These are phyloP conservation scores for Geranomyces michiganensis DNA, from an alignment of 192 early-diverging fungal genomes.

Conservation along the genomic window DNA sequence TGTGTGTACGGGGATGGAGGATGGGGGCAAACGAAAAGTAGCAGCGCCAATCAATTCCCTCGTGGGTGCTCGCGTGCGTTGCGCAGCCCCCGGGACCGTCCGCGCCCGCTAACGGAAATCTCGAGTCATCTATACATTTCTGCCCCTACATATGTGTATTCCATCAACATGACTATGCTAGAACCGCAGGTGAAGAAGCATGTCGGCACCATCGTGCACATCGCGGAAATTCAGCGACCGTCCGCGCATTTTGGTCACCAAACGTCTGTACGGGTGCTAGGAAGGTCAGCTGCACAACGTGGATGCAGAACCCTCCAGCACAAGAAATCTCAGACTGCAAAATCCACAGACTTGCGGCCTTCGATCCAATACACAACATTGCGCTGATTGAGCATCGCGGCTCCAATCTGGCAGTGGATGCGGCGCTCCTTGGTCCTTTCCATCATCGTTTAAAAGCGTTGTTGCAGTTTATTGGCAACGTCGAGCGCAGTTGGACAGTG, in stretches of 20 bases:
- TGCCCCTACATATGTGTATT: too few relatives aligned
- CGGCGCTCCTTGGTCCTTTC: constrained; percentile 37
- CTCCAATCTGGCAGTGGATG: constrained; percentile 31
- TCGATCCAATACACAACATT: constrained; percentile 20
- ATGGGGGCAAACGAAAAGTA: neutral
- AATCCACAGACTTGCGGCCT: constrained; percentile 17
- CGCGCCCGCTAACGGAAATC: too few relatives aligned
- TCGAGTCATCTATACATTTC: too few relatives aligned
- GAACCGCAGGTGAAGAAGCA: neutral
- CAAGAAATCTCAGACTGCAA: neutral
- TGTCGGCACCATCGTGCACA: constrained; percentile 9
- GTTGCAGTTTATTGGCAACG: constrained; percentile 40
- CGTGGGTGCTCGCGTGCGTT: too few relatives aligned
- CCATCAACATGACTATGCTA: too few relatives aligned
- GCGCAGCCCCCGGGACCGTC: too few relatives aligned
- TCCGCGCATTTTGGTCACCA: neutral
- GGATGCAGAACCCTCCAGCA: too few relatives aligned
- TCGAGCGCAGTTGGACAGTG: constrained; percentile 27
- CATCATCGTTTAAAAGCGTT: constrained; percentile 33
- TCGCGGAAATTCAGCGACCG: constrained; percentile 18
- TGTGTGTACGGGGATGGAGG: neutral
- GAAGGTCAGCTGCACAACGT: constrained; percentile 15
- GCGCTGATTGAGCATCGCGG: constrained; percentile 22
- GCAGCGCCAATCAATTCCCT: too few relatives aligned
- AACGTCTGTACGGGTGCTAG: constrained; percentile 31